phyloP scores from a whole-genome alignment of 345 rosid genomes.

The Acer saccharum region DNA sequence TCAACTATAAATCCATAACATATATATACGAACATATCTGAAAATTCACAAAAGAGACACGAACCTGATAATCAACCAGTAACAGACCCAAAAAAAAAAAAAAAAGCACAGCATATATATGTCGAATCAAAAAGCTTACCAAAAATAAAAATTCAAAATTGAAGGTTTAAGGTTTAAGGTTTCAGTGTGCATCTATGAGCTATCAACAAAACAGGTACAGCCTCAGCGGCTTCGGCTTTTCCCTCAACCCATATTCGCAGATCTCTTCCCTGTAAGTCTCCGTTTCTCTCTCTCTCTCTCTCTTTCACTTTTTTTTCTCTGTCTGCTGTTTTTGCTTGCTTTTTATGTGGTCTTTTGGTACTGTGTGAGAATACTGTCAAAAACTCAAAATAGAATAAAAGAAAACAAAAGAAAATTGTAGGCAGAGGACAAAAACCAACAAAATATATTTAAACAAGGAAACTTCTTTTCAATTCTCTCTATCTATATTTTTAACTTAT shows the following conservation, averaged over 20 bases:
- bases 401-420: background rate
- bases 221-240: conserved; percentile 14
- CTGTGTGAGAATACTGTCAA: conserved; percentile 22
- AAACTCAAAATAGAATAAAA: background rate
- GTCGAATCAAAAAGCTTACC: conserved; percentile 22
- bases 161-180: background rate
- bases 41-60: background rate
- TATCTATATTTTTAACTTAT: background rate
- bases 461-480: background rate
- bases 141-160: background rate
- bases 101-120: background rate
- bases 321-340: conserved; percentile 27
- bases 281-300: background rate
- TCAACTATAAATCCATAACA: background rate
- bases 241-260: conserved; percentile 43
- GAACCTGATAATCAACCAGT: background rate
- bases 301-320: conserved; percentile 10
- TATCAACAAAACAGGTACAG: background rate
- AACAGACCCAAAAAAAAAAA: background rate
- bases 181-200: background rate
- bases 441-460: background rate
- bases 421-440: conserved; percentile 8
- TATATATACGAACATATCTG: background rate
- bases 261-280: conserved; percentile 22
- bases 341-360: conserved; percentile 23